Evolutionary conservation across 441 rosid species (phyloP), one percentile per base, ranked within the genome.

Genomic region (Breynia disticha): DNA sequence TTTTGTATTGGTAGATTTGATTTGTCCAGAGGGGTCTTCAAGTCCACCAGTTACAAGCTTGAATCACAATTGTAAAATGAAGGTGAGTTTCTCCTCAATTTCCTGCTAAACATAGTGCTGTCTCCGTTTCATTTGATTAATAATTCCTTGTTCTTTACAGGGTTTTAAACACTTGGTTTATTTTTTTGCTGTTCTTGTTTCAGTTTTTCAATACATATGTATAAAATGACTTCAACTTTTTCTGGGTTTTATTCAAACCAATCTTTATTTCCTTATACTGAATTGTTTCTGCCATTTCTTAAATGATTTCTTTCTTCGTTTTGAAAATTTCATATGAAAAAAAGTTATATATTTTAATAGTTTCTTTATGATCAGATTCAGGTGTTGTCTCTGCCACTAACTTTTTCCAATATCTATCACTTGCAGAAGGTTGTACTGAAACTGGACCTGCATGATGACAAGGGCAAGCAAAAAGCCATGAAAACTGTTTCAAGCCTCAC

Each of bases 391-490:
- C 1, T 24, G 10, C 17, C 41, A 12, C 41, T 51, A 12, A 22
- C 39, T 41, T 11, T 41, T 41, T 41, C 13, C 15, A 39, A 39
- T 39, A 24, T 39, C 15, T 55, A 14, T 56, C 51, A 63, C 13
- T 46, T 52, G 55, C 75, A 84, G 88, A 81, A 79, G 66, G 55
- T 76, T 37, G 84, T 77, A 4, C 20, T 84, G 76, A 75, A 71
- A 63, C 37, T 78, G 72, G 73, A 69, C 51, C 22, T 81, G 38
- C 77, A 71, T 20, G 81, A 78, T 65, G 76, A 66, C 48, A 81
- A 62, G 56, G 77, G 32, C 12, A 81, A 78, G 64, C 75, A 65
- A 35, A 84, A 81, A 66, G 84, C 80, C 63, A 57, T 84, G 78
- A 72, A 75, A 70, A 57, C 75, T 9, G 84, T 81, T 48, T 69